These are phyloP conservation scores for Stagonosporopsis rhizophila DNA, from an alignment of 2,329 filamentous ascomycete genomes.

Conservation along the genomic window DNA sequence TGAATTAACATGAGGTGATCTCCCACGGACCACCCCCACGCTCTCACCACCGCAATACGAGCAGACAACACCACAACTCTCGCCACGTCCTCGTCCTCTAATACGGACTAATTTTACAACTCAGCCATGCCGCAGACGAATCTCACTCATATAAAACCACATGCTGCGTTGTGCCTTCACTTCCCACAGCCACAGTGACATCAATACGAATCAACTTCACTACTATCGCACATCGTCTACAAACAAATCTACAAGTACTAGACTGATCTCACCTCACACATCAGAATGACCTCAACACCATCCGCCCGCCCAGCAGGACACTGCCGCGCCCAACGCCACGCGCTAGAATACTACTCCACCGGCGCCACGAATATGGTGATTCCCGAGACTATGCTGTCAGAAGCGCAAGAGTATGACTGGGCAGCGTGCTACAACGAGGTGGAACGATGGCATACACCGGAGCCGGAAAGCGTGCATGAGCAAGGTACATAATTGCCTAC, in stretches of 20 bases:
- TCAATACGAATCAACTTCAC: neutral
- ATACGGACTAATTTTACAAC: neutral
- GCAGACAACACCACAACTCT: neutral
- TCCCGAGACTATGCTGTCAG: conserved; percentile 21
- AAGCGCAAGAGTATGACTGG: conserved; percentile 29
- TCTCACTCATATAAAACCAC: conserved; percentile 2
- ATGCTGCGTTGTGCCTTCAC: neutral
- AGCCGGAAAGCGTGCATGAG: conserved; percentile 8
- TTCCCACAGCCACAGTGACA: neutral
- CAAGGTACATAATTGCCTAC: conserved; percentile 1
- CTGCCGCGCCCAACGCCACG: conserved; percentile 35
- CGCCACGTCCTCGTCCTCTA: neutral
- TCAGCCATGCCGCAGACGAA: conserved; percentile 6
- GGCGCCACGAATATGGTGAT: conserved; percentile 29
- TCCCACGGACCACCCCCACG: conserved; percentile 15
- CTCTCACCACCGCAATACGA: conserved; percentile 14
- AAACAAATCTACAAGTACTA: neutral
- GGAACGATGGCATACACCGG: conserved; percentile 11
- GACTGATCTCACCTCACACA: neutral
- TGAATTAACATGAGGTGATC: conserved; percentile 12
- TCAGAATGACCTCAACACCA: neutral
- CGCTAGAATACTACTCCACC: conserved; percentile 27
- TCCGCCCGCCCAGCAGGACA: conserved; percentile 24
- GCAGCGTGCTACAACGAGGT: conserved; percentile 18
- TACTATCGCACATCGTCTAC: neutral